Percentiles rank a stretch among this genome's conserved stretches.
Evolutionary conservation across 345 rosid species (phyloP).

Genomic region (Eucalyptus erythrocorys): DNA sequence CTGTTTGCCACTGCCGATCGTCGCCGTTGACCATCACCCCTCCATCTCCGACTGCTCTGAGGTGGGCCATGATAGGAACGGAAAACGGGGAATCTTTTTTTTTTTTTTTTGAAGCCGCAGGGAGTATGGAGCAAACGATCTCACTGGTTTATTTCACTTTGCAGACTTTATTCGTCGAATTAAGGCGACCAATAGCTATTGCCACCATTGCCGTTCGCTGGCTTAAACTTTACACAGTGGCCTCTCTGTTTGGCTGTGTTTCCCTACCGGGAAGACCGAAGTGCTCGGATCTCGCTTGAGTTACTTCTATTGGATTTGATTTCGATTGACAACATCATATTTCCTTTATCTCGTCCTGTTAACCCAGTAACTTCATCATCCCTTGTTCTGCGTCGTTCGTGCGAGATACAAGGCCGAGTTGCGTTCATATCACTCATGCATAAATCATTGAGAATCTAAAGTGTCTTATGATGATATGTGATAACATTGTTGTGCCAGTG

Average conservation of each 20-base stretch:
- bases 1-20: background rate
- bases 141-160: background rate
- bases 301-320: background rate
- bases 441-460: background rate
- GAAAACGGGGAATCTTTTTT: background rate
- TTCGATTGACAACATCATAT: background rate
- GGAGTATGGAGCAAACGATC: background rate
- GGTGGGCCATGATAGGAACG: background rate
- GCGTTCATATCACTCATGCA: background rate
- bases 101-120: background rate
- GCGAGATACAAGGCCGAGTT: background rate
- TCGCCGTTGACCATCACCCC: rapidly evolving
- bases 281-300: background rate
- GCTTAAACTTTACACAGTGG: background rate
- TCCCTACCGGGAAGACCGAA: background rate
- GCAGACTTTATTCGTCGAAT: background rate
- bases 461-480: background rate
- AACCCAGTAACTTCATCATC: background rate
- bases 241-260: background rate
- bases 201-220: background rate
- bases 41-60: background rate
- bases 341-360: background rate
- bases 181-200: background rate
- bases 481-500: background rate
- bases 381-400: background rate